These are phyloP conservation scores for Chlorella sorokiniana DNA, from an alignment of 139 green algal genomes.

Conservation along the genomic window DNA sequence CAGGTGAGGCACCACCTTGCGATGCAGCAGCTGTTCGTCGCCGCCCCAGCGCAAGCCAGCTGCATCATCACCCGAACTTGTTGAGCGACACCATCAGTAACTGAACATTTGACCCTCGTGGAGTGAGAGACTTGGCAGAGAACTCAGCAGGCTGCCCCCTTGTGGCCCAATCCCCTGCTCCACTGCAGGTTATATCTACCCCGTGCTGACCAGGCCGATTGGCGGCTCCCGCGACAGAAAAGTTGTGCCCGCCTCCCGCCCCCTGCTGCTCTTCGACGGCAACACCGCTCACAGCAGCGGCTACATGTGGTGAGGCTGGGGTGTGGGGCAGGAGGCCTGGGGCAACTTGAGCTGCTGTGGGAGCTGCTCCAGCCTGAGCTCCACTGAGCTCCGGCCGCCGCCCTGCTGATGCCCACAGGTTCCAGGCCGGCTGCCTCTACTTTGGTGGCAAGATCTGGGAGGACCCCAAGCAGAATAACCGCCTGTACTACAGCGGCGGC, in stretches of 20 bases:
- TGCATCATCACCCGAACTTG: too few species aligned
- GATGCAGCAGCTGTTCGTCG: too few species aligned
- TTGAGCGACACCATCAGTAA: too few species aligned
- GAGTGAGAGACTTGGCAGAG: too few species aligned
- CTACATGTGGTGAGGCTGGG: slow-evolving; percentile 23
- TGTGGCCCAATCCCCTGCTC: not conserved
- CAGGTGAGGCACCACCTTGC: slow-evolving; percentile 14
- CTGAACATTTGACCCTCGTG: too few species aligned
- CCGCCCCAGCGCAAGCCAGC: too few species aligned
- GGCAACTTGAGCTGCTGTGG: not conserved
- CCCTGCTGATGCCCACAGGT: slow-evolving; percentile 9
- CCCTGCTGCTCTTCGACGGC: slow-evolving; percentile 50
- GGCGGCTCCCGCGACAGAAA: not conserved
- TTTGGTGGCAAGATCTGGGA: slow-evolving; percentile 57
- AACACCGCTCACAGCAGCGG: slow-evolving; percentile 61
- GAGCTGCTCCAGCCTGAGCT: slow-evolving; percentile 3
- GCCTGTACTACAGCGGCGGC: slow-evolving; percentile 50
- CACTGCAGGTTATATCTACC: slow-evolving; percentile 57
- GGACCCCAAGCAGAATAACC: slow-evolving; percentile 18
- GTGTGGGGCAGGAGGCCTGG: not conserved
- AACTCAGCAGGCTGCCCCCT: slow-evolving; percentile 38
- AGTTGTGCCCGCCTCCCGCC: slow-evolving; percentile 35
- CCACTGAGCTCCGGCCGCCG: too few species aligned
- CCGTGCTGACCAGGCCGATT: slow-evolving; percentile 49
- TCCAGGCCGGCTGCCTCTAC: slow-evolving; percentile 59